These are phyloP conservation scores for Tritrichomonas foetus DNA, from an alignment of 208 protist genomes.

Conservation along the genomic window DNA sequence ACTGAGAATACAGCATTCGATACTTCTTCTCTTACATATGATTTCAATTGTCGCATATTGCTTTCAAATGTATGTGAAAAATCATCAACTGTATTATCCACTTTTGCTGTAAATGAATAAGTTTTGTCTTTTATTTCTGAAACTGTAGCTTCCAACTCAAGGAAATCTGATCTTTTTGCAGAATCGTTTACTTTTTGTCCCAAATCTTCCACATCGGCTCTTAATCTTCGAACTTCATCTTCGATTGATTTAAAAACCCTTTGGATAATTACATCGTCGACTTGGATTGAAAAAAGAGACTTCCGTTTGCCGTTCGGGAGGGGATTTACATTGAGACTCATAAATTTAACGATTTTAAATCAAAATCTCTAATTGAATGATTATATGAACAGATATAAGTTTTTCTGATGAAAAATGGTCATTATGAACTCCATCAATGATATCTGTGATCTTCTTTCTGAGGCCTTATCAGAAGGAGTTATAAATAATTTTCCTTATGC, in stretches of 20 bases:
- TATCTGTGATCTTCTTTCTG: no score
- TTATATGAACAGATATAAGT: no score
- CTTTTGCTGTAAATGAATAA: neutral
- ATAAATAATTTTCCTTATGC: no score
- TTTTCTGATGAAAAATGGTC: no score
- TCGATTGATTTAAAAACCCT: neutral
- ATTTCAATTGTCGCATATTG: neutral
- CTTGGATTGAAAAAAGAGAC: neutral
- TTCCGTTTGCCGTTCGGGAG: no score
- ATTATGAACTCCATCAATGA: no score
- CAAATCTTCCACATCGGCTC: neutral
- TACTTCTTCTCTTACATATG: neutral
- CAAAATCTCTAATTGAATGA: no score
- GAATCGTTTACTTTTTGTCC: neutral
- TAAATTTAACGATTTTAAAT: no score
- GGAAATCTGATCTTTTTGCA: neutral
- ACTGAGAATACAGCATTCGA: slow-evolving; percentile 20
- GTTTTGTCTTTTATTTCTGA: neutral
- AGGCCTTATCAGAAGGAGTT: no score
- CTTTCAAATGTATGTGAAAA: neutral
- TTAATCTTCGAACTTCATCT: neutral
- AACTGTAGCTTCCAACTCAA: neutral
- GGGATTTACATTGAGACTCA: no score
- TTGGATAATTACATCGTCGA: slow-evolving; percentile 30
- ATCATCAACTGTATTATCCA: neutral